These are phyloP conservation scores for Tremella fuciformis DNA, from an alignment of 768 basidiomycete genomes.

Conservation along the genomic window DNA sequence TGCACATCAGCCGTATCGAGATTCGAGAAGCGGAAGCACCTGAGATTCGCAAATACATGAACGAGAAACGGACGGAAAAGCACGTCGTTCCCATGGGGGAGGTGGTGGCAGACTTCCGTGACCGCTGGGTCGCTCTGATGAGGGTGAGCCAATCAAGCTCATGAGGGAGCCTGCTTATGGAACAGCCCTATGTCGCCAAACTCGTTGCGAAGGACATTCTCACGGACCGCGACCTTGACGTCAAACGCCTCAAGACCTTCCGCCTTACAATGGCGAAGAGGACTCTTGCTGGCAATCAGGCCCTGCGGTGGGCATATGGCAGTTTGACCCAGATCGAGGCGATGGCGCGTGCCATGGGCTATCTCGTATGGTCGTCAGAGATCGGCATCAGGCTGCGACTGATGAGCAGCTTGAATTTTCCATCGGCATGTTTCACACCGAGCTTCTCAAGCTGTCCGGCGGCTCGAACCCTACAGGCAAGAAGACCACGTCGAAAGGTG, in stretches of 20 bases:
- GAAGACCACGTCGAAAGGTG: slow-evolving; percentile 34
- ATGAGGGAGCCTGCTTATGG: not conserved
- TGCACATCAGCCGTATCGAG: slow-evolving; percentile 93
- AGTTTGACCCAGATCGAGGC: slow-evolving; percentile 57
- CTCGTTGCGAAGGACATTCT: slow-evolving; percentile 45
- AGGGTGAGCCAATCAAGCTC: slow-evolving; percentile 56
- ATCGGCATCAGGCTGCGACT: slow-evolving; percentile 3
- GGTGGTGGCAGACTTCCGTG: slow-evolving; percentile 64
- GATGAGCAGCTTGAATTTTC: slow-evolving; percentile 72
- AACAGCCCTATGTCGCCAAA: slow-evolving; percentile 43
- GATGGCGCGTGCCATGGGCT: slow-evolving; percentile 80
- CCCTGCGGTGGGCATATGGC: slow-evolving; percentile 58
- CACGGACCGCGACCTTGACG: slow-evolving; percentile 53
- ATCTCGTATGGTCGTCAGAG: slow-evolving; percentile 62
- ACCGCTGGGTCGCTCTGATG: slow-evolving; percentile 70
- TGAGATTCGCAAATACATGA: slow-evolving; percentile 79
- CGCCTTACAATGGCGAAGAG: slow-evolving; percentile 36
- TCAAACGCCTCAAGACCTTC: slow-evolving; percentile 67
- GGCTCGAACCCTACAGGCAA: slow-evolving; percentile 52
- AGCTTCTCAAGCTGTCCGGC: slow-evolving; percentile 59
- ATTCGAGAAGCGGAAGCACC: slow-evolving; percentile 86
- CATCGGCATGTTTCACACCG: slow-evolving; percentile 70
- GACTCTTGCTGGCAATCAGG: slow-evolving; percentile 43
- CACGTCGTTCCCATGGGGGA: slow-evolving; percentile 73
- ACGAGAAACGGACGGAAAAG: slow-evolving; percentile 81